These are phyloP conservation scores for Sugiyamaella xylanicola DNA, from an alignment of 1,139 yeast species.

Conservation along the genomic window DNA sequence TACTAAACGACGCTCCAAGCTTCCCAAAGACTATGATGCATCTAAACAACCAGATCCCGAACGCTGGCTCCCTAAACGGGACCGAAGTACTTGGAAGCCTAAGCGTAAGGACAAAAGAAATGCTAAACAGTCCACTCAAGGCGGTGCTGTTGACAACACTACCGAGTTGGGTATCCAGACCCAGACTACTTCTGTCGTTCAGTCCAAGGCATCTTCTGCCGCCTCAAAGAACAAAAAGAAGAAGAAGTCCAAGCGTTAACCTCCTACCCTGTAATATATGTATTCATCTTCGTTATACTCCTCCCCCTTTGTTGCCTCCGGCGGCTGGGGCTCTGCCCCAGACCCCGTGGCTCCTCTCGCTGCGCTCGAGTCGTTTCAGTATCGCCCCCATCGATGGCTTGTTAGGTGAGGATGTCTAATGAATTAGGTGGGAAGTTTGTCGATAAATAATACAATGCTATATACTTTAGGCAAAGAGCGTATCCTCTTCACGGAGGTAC, in stretches of 20 bases:
- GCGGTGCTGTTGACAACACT: slow-evolving; percentile 64
- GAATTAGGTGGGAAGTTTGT: not conserved
- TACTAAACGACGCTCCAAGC: slow-evolving; percentile 40
- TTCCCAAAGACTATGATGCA: slow-evolving; percentile 49
- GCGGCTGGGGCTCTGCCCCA: not conserved
- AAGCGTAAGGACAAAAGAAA: slow-evolving; percentile 54
- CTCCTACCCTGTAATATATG: not conserved
- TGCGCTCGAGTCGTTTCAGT: too few species aligned
- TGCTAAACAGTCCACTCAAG: slow-evolving; percentile 54
- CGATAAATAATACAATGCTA: slow-evolving; percentile 16
- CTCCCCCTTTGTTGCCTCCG: too few species aligned
- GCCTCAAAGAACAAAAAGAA: slow-evolving; percentile 47
- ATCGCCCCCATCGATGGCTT: too few species aligned
- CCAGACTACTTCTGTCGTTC: slow-evolving; percentile 31
- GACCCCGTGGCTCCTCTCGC: not conserved
- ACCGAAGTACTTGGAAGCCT: slow-evolving; percentile 80
- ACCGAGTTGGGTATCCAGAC: slow-evolving; percentile 45
- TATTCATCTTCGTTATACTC: too few species aligned
- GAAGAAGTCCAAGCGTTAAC: slow-evolving; percentile 46
- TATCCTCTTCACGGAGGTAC: slow-evolving; percentile 96
- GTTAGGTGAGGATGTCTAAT: too few species aligned
- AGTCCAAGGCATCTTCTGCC: slow-evolving; percentile 25
- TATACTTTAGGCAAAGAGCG: slow-evolving; percentile 68
- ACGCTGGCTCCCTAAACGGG: slow-evolving; percentile 89
- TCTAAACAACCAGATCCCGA: slow-evolving; percentile 58